phyloP scores from a whole-genome alignment of 371 early-diverging fungal species.

The Lichtheimia ornata region DNA sequence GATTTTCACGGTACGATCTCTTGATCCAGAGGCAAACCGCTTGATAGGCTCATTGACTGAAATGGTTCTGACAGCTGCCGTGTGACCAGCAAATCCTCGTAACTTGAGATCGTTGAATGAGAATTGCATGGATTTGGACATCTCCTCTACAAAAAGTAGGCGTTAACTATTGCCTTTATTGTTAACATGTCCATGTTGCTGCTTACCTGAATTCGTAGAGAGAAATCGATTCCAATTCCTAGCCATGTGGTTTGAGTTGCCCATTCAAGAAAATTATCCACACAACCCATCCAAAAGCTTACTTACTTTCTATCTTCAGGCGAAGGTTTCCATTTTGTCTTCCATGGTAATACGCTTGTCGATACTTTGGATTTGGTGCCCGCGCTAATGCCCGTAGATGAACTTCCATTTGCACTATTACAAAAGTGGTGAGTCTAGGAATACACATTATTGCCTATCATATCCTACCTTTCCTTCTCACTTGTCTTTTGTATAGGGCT shows the following conservation, averaged over 20 bases:
- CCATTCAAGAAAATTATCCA: not conserved
- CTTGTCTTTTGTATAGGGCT: slow-evolving; percentile 6
- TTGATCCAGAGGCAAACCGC: slow-evolving; percentile 64
- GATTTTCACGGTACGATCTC: slow-evolving; percentile 68
- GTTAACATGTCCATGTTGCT: not conserved
- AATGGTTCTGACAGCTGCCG: slow-evolving; percentile 51
- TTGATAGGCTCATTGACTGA: slow-evolving; percentile 61
- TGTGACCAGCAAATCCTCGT: slow-evolving; percentile 63
- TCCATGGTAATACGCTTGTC: slow-evolving; percentile 52
- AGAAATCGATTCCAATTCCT: slow-evolving; percentile 71
- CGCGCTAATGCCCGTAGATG: not conserved
- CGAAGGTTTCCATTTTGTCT: slow-evolving; percentile 53
- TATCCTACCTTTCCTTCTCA: slow-evolving; percentile 33
- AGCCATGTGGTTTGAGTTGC: not conserved
- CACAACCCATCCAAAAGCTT: not conserved
- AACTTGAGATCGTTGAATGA: slow-evolving; percentile 69
- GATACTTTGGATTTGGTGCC: slow-evolving; percentile 34
- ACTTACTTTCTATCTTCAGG: slow-evolving; percentile 53
- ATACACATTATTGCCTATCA: too few species aligned
- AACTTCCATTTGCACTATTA: too few species aligned
- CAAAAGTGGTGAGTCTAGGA: not conserved
- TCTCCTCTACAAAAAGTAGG: slow-evolving; percentile 48
- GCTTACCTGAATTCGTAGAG: slow-evolving; percentile 61
- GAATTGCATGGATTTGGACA: slow-evolving; percentile 73
- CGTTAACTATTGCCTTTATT: not conserved